Evolutionary conservation across 1,284 basidiomycete species (phyloP), one percentile per base, ranked within the genome.

Genomic region (Austropuccinia psidii): DNA sequence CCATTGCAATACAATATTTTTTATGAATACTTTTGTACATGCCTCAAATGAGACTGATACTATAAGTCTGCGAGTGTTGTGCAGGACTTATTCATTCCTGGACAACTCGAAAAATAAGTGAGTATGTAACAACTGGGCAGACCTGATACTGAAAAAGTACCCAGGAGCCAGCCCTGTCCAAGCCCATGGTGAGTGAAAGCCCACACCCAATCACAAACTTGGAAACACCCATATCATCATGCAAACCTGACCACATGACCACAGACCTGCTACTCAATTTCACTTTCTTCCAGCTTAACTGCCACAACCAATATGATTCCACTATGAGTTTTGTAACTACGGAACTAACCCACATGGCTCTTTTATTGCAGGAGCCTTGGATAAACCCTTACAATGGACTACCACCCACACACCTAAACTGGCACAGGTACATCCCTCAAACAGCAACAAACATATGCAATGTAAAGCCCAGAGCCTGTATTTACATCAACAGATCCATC

Each of bases 291-390:
- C 24, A 62, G 17, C 60, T 62, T 15, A 62, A 62, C 24, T 62
- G 60, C 35, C 60, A 62, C n/a, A 62, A 62, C 35, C 60, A 39
- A 5, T 45, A 62, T 29, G 60, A 62, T 29, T 45, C 60, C 21
- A 62, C 60, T n/a, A 37, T 62, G 19, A 45, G 60, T 45, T 19
- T 17, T 2, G 27, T 62, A 9, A 21, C 29, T 35, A n/a, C 35
- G 3, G 37, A 60, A 60, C 29, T 33, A n/a, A 29, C 31, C 13
- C 29, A 47, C 27, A 29, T 49, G 5, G 37, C 29, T 33, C 27
- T 64, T n/a, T 11, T 49, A 29, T 8, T 54, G 27, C 60, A 62
- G 27, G 60, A 62, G 4, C 60, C 60, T 15, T 62, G 60, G 60
- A 45, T 21, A 7, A 43, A 62, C 47, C 61, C 24, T 5, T 19